phyloP scores from a whole-genome alignment of 2,329 filamentous ascomycete species.

The Clonostachys rosea region DNA sequence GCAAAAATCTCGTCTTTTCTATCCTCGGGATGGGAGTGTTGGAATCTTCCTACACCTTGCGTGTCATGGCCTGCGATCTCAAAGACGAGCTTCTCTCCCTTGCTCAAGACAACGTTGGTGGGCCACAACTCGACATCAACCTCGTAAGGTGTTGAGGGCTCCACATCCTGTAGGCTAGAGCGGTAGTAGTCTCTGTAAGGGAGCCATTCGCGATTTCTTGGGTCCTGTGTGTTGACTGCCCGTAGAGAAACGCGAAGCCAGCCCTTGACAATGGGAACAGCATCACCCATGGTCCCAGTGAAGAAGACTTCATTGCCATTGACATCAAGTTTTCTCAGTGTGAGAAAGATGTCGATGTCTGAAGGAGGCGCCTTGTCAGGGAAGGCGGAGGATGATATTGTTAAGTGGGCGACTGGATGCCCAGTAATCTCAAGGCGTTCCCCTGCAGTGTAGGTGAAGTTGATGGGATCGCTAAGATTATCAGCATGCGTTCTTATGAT shows the following conservation, averaged over 20 bases:
- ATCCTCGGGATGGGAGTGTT: conserved; percentile 45
- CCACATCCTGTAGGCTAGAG: conserved; percentile 45
- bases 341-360: conserved; percentile 64
- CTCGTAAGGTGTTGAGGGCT: conserved; percentile 46
- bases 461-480: too few relatives aligned
- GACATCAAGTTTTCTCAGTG: conserved; percentile 51
- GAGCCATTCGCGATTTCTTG: conserved; percentile 45
- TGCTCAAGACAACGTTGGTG: conserved; percentile 47
- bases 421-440: conserved; percentile 70
- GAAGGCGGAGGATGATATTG: conserved; percentile 57
- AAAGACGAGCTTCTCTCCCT: conserved; percentile 46
- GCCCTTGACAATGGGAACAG: conserved; percentile 57
- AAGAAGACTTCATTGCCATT: conserved; percentile 55
- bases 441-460: too few relatives aligned
- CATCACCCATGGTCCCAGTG: conserved; percentile 61
- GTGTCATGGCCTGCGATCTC: conserved; percentile 54
- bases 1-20: too few relatives aligned
- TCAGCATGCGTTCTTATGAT: too few relatives aligned
- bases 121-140: conserved; percentile 64
- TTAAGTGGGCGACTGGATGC: conserved; percentile 59
- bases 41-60: conserved; percentile 53
- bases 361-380: conserved; percentile 24
- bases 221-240: conserved; percentile 43
- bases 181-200: conserved; percentile 50
- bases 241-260: conserved; percentile 57